Percentiles rank a stretch among this genome's conserved stretches.
These are phyloP conservation scores for Didymella segeticola DNA, from an alignment of 2,329 filamentous ascomycete genomes.

Conservation along the genomic window DNA sequence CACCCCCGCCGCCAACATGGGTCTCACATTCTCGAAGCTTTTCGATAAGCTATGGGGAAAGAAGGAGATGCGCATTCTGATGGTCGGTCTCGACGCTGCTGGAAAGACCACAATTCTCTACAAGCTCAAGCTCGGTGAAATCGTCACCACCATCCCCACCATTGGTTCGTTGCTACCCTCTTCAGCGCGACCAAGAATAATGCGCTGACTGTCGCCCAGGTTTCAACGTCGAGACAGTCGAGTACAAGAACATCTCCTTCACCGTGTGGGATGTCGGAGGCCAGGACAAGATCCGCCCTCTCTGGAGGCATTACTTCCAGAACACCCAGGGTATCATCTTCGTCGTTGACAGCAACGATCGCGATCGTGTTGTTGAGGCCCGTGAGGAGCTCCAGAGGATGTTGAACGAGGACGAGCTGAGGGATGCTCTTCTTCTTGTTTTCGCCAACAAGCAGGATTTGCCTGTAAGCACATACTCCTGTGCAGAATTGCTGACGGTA, in stretches of 20 bases:
- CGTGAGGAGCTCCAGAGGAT: conserved; percentile 94
- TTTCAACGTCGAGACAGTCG: conserved; percentile 99
- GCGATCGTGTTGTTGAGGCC: conserved; percentile 89
- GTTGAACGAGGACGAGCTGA: conserved; percentile 97
- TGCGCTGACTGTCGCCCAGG: conserved; percentile 53
- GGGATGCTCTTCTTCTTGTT: conserved; percentile 89
- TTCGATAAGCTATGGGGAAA: conserved; percentile 99
- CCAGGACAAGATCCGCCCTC: conserved; percentile 96
- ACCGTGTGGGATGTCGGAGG: conserved; percentile 99
- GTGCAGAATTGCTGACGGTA: background rate
- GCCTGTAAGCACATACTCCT: conserved; percentile 62
- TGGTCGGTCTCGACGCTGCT: conserved; percentile 96
- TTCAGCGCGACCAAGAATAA: conserved; percentile 9
- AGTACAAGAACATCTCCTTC: conserved; percentile 99
- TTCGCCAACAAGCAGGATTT: conserved; percentile 99
- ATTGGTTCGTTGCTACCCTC: conserved; percentile 64
- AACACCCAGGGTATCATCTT: conserved; percentile 97
- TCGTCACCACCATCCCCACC: conserved; percentile 97
- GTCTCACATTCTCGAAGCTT: conserved; percentile 91
- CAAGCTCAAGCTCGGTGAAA: conserved; percentile 98
- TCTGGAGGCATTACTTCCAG: conserved; percentile 98
- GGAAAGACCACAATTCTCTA: conserved; percentile 98
- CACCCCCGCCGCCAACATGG: conserved; percentile 73
- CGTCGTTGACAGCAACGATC: conserved; percentile 95
- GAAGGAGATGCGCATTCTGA: conserved; percentile 98